Evolutionary conservation across 495 filamentous ascomycete genomes (phyloP).

Genomic region (Poronia punctata): DNA sequence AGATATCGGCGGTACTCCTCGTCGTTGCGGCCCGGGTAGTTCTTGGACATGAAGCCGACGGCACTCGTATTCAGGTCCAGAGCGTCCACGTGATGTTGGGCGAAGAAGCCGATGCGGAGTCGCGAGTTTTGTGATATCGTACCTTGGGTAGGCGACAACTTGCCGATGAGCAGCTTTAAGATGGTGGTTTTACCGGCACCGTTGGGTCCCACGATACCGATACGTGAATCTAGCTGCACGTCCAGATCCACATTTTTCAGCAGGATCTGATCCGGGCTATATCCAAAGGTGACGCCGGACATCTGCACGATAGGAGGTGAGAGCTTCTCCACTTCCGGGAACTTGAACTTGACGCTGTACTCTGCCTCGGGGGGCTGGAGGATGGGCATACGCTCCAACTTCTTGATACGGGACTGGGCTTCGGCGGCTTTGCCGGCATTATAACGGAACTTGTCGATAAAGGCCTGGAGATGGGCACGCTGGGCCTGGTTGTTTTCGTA

Average conservation of each 20-base stretch:
- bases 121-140: conserved; percentile 81
- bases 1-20: conserved; percentile 96
- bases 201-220: conserved; percentile 97
- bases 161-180: conserved; percentile 86
- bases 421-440: conserved; percentile 98
- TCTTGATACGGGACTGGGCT: conserved; percentile 97
- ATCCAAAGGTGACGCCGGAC: conserved; percentile 86
- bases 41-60: conserved; percentile 92
- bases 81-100: conserved; percentile 97
- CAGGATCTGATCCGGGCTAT: conserved; percentile 70
- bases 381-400: conserved; percentile 92
- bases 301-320: conserved; percentile 98
- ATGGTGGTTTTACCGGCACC: conserved; percentile 98
- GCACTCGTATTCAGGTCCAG: conserved; percentile 82
- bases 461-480: conserved; percentile 81
- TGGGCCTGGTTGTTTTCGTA: conserved; percentile 98
- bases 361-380: conserved; percentile 86
- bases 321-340: conserved; percentile 96
- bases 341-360: conserved; percentile 95
- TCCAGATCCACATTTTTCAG: conserved; percentile 85
- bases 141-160: conserved; percentile 69
- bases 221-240: conserved; percentile 95
- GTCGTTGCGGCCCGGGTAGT: conserved; percentile 82
- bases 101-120: conserved; percentile 90
- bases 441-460: conserved; percentile 99